Evolutionary conservation across 768 basidiomycete genomes (phyloP).

Genomic region (Mrakia blollopis): DNA sequence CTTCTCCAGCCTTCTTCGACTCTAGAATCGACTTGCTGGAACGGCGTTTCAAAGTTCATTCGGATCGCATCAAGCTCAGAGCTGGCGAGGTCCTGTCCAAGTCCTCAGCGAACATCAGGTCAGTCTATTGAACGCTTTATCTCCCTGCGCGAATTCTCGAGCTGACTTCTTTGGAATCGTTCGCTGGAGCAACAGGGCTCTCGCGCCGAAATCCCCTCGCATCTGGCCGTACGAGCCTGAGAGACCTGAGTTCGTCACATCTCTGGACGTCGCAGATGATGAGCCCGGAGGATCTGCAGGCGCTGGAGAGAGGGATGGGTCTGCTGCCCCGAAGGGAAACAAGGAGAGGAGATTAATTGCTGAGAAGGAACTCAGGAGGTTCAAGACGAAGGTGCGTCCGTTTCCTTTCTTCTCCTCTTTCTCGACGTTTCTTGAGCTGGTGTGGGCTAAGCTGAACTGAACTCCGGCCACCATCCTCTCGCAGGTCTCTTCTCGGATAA

Average conservation of each 20-base stretch:
- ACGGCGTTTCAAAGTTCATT: slow-evolving; percentile 77
- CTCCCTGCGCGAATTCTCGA: too few species aligned
- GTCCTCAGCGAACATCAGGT: slow-evolving; percentile 42
- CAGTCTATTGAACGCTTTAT: not conserved
- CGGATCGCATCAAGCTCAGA: slow-evolving; percentile 71
- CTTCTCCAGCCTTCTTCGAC: slow-evolving; percentile 49
- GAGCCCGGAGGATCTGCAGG: not conserved
- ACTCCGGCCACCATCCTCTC: not conserved
- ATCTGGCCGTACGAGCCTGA: slow-evolving; percentile 23
- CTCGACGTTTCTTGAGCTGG: too few species aligned
- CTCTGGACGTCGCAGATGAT: not conserved
- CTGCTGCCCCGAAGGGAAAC: not conserved
- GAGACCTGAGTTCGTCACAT: slow-evolving; percentile 5
- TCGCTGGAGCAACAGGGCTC: not conserved
- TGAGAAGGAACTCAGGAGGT: slow-evolving; percentile 29
- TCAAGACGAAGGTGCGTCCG: slow-evolving; percentile 27
- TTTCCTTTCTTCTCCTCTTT: not conserved
- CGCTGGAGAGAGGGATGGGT: not conserved
- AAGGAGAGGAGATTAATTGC: slow-evolving; percentile 20
- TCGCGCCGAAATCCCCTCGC: slow-evolving; percentile 27
- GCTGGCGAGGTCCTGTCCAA: slow-evolving; percentile 75
- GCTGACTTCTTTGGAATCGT: too few species aligned
- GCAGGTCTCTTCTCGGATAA: slow-evolving; percentile 53
- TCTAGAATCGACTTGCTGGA: slow-evolving; percentile 59
- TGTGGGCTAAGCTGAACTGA: not conserved